Conservation (phyloP, 345 rosid species). For the Gossypium herbaceum region DNA sequence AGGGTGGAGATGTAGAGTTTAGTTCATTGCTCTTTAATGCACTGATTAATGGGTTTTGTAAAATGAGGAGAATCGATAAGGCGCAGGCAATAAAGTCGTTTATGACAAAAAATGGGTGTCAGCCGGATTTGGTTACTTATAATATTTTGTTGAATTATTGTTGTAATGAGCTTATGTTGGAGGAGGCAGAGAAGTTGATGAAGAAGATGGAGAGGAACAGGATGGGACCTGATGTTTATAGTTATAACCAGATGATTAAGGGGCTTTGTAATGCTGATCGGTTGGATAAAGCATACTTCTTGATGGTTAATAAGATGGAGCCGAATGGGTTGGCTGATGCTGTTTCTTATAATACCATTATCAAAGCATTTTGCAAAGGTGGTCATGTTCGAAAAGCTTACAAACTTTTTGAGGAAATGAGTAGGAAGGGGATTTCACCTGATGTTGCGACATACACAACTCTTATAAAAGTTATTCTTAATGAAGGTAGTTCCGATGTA, state of each 20-base stretch:
- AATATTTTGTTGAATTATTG: conserved; percentile 72
- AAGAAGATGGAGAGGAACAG: conserved; percentile 66
- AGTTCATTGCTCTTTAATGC: conserved; percentile 64
- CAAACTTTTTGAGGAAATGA: conserved; percentile 71
- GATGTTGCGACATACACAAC: conserved; percentile 76
- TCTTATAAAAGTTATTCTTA: conserved; percentile 68
- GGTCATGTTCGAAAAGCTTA: conserved; percentile 45
- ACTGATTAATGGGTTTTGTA: conserved; percentile 78
- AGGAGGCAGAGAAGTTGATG: conserved; percentile 59
- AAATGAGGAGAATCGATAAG: conserved; percentile 66
- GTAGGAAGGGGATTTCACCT: conserved; percentile 43
- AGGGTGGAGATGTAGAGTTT: conserved; percentile 47
- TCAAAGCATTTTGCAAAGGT: conserved; percentile 52
- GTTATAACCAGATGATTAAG: conserved; percentile 81
- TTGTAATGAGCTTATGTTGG: conserved; percentile 58
- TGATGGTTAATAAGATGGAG: conserved; percentile 62
- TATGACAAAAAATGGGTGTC: conserved; percentile 65
- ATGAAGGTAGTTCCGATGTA: conserved; percentile 49
- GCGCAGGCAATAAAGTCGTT: conserved; percentile 64
- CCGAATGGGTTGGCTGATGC: conserved; percentile 65
- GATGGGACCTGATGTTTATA: conserved; percentile 70
- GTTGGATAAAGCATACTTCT: conserved; percentile 50
- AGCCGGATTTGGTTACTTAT: conserved; percentile 74
- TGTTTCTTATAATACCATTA: conserved; percentile 79
- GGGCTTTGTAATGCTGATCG: conserved; percentile 59